Conservation (phyloP, 1,284 basidiomycete genomes). For the Phellinidium pouzarii region DNA sequence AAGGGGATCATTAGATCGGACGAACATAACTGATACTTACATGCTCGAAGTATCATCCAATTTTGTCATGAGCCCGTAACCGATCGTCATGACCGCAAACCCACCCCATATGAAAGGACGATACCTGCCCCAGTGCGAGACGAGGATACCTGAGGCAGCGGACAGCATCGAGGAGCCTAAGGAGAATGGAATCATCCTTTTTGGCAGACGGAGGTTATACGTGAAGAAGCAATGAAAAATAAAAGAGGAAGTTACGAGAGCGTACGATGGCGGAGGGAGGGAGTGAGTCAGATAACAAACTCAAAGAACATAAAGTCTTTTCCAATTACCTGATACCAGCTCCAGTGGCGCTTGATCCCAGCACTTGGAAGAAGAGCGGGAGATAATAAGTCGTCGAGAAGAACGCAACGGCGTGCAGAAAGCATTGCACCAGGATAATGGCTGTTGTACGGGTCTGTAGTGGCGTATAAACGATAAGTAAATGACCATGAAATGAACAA, state of each 20-base stretch:
- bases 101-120: constrained; percentile 55
- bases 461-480: too few relatives aligned
- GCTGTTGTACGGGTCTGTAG: constrained; percentile 65
- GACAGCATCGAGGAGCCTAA: constrained; percentile 55
- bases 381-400: constrained; percentile 65
- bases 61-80: constrained; percentile 61
- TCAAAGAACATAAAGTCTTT: too few relatives aligned
- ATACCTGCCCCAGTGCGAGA: constrained; percentile 58
- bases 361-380: constrained; percentile 73
- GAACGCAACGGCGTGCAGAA: constrained; percentile 67
- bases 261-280: too few relatives aligned
- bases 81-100: constrained; percentile 49
- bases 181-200: constrained; percentile 71
- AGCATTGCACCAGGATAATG: constrained; percentile 52
- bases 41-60: constrained; percentile 32
- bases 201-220: not conserved
- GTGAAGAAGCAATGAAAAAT: not conserved
- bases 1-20: not conserved
- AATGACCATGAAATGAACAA: too few relatives aligned
- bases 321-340: constrained; percentile 71
- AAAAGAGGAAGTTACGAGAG: too few relatives aligned
- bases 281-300: too few relatives aligned
- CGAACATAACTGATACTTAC: constrained; percentile 6
- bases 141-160: constrained; percentile 49
- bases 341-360: constrained; percentile 69